These are phyloP conservation scores for Ceratobasidium sp. DNA, from an alignment of 1,284 basidiomycete genomes.

Conservation along the genomic window DNA sequence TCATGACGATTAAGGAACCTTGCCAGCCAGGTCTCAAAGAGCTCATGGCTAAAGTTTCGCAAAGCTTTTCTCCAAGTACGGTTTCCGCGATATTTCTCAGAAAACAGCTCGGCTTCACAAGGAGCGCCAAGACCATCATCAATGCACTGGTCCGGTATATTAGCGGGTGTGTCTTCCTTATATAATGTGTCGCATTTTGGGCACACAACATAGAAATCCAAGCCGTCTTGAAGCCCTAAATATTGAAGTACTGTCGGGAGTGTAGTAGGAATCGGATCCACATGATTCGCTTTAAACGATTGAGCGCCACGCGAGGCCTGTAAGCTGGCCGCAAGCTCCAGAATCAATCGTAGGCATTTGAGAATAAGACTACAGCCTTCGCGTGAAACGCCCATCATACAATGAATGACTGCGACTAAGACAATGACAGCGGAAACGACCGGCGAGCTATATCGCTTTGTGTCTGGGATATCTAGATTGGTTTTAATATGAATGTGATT, in stretches of 20 bases:
- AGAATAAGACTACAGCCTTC: neutral
- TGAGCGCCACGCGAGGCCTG: neutral
- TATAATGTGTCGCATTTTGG: no score
- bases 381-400: constrained; percentile 14
- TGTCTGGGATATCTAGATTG: neutral
- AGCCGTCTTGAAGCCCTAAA: no score
- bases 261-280: neutral
- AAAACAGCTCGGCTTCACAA: neutral
- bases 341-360: neutral
- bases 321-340: neutral
- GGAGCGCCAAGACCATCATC: no score
- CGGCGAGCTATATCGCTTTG: neutral
- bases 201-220: no score
- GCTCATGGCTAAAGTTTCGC: constrained; percentile 18
- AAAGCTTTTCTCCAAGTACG: neutral
- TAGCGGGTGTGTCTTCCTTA: no score
- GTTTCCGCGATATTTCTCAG: neutral
- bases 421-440: neutral
- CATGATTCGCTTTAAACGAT: neutral
- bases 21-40: constrained; percentile 20
- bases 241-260: no score
- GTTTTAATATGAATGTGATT: no score
- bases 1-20: constrained; percentile 28
- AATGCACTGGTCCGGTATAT: no score
- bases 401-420: neutral